phyloP scores from a whole-genome alignment of 768 basidiomycete genomes.

The Russula sp. region DNA sequence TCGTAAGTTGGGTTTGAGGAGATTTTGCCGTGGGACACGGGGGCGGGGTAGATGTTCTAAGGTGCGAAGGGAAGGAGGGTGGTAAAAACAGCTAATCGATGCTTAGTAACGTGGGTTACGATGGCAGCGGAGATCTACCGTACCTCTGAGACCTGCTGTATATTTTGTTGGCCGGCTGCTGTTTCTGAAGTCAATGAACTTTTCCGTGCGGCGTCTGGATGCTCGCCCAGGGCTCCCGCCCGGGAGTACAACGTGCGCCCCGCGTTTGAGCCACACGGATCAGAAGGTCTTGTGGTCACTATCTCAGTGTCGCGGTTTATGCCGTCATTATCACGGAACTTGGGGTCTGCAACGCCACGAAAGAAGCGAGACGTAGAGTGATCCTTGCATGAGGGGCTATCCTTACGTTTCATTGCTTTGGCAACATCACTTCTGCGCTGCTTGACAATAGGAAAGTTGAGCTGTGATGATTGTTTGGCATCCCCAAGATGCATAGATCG shows the following conservation, averaged over 20 bases:
- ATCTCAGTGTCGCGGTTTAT: background rate
- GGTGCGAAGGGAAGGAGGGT: conserved; percentile 28
- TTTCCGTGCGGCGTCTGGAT: background rate
- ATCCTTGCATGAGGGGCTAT: background rate
- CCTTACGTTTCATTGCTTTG: conserved; percentile 12
- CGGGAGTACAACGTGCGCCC: background rate
- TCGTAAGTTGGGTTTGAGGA: conserved; percentile 9
- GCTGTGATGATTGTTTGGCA: conserved; percentile 7
- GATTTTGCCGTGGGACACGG: background rate
- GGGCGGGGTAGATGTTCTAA: conserved; percentile 26
- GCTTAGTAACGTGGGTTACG: background rate
- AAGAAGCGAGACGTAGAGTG: conserved; percentile 20
- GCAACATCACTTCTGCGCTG: conserved; percentile 8
- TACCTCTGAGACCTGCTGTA: conserved; percentile 24
- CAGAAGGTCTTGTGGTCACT: background rate
- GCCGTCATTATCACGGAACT: conserved; percentile 1
- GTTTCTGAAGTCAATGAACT: background rate
- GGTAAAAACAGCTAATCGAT: conserved; percentile 22
- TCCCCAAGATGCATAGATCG: background rate
- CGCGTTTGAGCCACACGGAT: conserved; percentile 5
- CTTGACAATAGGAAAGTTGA: conserved; percentile 13
- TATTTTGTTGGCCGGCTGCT: background rate
- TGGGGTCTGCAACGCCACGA: background rate
- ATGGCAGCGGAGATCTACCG: background rate
- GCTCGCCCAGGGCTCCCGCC: background rate